phyloP scores from a whole-genome alignment of 2,329 filamentous ascomycete genomes.

The Stemphylium lycopersici region DNA sequence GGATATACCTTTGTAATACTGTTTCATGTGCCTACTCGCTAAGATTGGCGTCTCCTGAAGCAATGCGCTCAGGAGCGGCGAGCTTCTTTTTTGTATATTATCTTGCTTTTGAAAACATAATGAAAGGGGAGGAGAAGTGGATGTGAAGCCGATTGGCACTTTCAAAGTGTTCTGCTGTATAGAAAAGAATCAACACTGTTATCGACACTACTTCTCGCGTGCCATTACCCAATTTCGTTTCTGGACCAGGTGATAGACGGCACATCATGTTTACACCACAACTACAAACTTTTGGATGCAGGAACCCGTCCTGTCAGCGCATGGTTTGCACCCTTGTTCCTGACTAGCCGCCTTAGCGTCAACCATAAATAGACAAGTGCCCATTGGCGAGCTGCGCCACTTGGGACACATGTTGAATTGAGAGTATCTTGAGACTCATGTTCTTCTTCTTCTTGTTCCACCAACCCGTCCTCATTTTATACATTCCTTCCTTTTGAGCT shows the following conservation, averaged over 20 bases:
- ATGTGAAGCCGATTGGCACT: neutral
- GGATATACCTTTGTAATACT: conserved; percentile 32
- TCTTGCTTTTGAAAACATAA: neutral
- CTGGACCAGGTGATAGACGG: neutral
- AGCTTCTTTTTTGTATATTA: conserved; percentile 19
- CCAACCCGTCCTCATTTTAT: conserved; percentile 18
- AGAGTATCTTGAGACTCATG: conserved; percentile 7
- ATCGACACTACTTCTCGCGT: neutral
- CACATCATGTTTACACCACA: neutral
- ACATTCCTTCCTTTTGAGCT: conserved; percentile 17
- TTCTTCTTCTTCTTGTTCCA: conserved; percentile 4
- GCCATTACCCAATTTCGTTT: neutral
- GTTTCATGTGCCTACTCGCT: conserved; percentile 15
- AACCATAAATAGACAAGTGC: conserved; percentile 9
- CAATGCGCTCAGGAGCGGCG: neutral
- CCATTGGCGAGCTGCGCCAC: conserved; percentile 1
- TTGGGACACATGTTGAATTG: conserved; percentile 6
- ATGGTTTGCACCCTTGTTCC: conserved; percentile 23
- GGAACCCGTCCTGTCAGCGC: conserved; percentile 20
- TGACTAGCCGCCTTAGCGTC: conserved; percentile 23
- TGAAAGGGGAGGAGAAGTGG: neutral
- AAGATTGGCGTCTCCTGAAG: conserved; percentile 9
- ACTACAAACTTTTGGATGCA: neutral
- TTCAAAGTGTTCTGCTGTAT: neutral
- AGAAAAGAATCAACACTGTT: neutral